These are phyloP conservation scores for Choiromyces venosus DNA, from an alignment of 495 filamentous ascomycete species.

Conservation along the genomic window DNA sequence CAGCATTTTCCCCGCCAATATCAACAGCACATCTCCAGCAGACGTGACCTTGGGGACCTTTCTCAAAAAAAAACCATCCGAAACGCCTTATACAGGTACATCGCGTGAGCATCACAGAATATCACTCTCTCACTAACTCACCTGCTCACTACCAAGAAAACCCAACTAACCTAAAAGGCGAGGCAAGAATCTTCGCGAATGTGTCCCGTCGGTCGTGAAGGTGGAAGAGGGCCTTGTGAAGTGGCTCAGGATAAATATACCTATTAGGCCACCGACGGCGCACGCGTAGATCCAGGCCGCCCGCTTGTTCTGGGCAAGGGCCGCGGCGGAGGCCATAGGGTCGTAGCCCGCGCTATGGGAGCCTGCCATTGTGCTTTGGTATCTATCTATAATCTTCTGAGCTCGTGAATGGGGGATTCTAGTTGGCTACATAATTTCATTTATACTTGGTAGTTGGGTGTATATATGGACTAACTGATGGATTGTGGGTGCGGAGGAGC, in stretches of 20 bases:
- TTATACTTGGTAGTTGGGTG: background rate
- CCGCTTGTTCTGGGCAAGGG: constrained; percentile 16
- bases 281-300: constrained; percentile 25
- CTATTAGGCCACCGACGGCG: constrained; percentile 28
- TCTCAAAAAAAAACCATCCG: constrained; percentile 44
- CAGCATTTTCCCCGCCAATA: constrained; percentile 49
- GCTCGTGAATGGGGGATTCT: no score
- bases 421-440: background rate
- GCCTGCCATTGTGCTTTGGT: constrained; percentile 8
- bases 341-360: constrained; percentile 4
- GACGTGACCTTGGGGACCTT: constrained; percentile 51
- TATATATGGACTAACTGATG: background rate
- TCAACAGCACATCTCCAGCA: constrained; percentile 50
- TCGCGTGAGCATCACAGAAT: background rate
- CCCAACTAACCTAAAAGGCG: constrained; percentile 30
- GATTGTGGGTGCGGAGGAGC: background rate
- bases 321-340: background rate
- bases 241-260: constrained; percentile 22
- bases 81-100: constrained; percentile 13
- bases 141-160: background rate
- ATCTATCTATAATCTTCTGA: no score
- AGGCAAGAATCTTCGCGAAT: constrained; percentile 21
- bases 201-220: constrained; percentile 16
- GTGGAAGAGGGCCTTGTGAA: constrained; percentile 26
- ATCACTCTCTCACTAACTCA: constrained; percentile 1